These are phyloP conservation scores for Gigaspora rosea DNA, from an alignment of 192 early-diverging fungal species.

Conservation along the genomic window DNA sequence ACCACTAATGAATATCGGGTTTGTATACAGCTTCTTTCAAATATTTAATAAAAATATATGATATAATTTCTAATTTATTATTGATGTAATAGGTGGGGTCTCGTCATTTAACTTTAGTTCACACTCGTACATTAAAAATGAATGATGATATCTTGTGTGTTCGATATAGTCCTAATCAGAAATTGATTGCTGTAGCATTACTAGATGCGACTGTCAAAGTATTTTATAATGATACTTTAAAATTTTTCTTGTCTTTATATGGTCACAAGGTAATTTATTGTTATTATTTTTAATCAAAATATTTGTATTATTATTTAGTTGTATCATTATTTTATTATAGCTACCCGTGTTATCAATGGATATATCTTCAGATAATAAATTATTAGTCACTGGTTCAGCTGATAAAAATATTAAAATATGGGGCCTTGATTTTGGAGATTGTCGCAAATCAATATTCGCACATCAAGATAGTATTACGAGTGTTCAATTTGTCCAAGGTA, in stretches of 20 bases:
- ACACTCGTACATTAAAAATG: constrained; percentile 91
- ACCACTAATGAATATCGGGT: not conserved
- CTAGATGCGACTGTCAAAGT: constrained; percentile 96
- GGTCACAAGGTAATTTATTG: constrained; percentile 74
- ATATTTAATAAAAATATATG: not conserved
- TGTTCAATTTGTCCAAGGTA: constrained; percentile 88
- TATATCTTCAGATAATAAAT: constrained; percentile 90
- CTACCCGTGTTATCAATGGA: constrained; percentile 98
- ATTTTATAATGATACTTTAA: constrained; percentile 94
- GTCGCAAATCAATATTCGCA: constrained; percentile 90
- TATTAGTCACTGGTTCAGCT: constrained; percentile 92
- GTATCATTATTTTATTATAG: constrained; percentile 10
- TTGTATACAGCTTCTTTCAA: not conserved
- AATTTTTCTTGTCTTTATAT: constrained; percentile 96
- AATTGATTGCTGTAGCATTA: constrained; percentile 86
- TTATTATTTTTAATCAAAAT: not conserved
- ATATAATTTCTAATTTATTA: not conserved
- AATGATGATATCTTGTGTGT: constrained; percentile 91
- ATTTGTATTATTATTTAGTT: constrained; percentile 2
- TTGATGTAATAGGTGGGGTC: constrained; percentile 25
- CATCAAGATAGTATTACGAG: constrained; percentile 92
- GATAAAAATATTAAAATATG: constrained; percentile 99
- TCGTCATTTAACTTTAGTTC: constrained; percentile 76
- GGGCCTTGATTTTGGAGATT: constrained; percentile 99
- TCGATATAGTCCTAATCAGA: constrained; percentile 80